phyloP scores from a whole-genome alignment of 2,329 filamentous ascomycete species.

The Trichophyton schoenleinii region DNA sequence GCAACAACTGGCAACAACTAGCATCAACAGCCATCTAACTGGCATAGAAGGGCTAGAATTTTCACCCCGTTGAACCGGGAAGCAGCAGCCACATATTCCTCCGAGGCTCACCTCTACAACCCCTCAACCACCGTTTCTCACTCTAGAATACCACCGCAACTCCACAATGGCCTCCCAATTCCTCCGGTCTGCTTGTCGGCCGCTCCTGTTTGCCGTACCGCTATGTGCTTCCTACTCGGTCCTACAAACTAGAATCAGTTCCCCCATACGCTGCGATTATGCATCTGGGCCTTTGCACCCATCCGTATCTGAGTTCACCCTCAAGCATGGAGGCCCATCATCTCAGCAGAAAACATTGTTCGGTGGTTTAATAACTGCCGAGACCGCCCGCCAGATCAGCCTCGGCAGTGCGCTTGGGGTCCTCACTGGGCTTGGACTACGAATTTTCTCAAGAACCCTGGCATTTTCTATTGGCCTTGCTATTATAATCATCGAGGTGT shows the following conservation, averaged over 20 bases:
- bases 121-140: not conserved
- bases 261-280: conserved; percentile 29
- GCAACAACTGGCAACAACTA: too few species aligned
- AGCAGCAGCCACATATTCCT: not conserved
- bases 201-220: conserved; percentile 14
- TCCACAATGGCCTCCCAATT: conserved; percentile 14
- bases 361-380: conserved; percentile 19
- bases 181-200: conserved; percentile 12
- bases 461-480: conserved; percentile 34
- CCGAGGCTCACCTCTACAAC: not conserved
- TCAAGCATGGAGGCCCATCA: conserved; percentile 4
- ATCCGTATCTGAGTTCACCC: conserved; percentile 4
- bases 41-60: not conserved
- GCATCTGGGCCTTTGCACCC: conserved; percentile 6
- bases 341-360: conserved; percentile 14
- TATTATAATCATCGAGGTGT: conserved; percentile 34
- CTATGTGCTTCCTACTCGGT: conserved; percentile 25
- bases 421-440: conserved; percentile 31
- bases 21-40: not conserved
- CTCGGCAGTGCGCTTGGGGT: conserved; percentile 35
- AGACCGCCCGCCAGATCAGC: conserved; percentile 33
- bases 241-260: conserved; percentile 18
- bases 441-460: conserved; percentile 34
- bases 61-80: not conserved
- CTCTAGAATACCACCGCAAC: too few species aligned